phyloP scores from a whole-genome alignment of 768 basidiomycete species.

The Tylopilus subfusipes region DNA sequence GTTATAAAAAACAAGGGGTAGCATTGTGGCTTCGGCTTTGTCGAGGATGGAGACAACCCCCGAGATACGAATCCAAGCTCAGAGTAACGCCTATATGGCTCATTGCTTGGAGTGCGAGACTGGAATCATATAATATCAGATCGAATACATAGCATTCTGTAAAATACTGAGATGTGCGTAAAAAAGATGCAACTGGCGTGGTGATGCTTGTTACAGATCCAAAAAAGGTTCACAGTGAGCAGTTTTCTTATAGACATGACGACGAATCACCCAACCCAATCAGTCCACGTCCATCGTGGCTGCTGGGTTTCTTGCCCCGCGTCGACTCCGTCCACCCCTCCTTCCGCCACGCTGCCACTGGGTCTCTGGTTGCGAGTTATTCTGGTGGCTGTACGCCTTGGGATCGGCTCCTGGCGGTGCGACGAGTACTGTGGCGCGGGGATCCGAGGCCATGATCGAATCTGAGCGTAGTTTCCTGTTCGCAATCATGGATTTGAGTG shows the following conservation, averaged over 20 bases:
- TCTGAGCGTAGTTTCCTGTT: conserved; percentile 85
- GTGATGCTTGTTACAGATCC: conserved; percentile 14
- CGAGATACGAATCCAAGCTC: too few relatives aligned
- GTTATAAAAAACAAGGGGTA: too few relatives aligned
- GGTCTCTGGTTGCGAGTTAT: conserved; percentile 19
- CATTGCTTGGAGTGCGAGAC: too few relatives aligned
- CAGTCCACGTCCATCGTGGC: conserved; percentile 30
- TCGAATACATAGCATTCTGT: conserved; percentile 25
- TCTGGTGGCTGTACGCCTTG: conserved; percentile 44
- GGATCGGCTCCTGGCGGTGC: conserved; percentile 66
- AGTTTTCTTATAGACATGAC: conserved; percentile 6
- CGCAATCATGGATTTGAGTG: neutral
- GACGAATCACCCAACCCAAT: neutral
- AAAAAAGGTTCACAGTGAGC: conserved; percentile 8
- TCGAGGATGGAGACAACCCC: too few relatives aligned
- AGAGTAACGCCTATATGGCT: too few relatives aligned
- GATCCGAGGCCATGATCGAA: conserved; percentile 52
- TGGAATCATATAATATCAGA: neutral
- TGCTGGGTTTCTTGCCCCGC: conserved; percentile 15
- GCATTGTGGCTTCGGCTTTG: too few relatives aligned
- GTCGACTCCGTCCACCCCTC: conserved; percentile 22
- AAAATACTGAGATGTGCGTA: conserved; percentile 25
- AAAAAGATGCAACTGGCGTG: conserved; percentile 13
- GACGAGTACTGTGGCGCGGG: conserved; percentile 66
- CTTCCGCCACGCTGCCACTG: conserved; percentile 31